These are phyloP conservation scores for Epichloe baconii DNA, from an alignment of 2,329 filamentous ascomycete genomes.

Conservation along the genomic window DNA sequence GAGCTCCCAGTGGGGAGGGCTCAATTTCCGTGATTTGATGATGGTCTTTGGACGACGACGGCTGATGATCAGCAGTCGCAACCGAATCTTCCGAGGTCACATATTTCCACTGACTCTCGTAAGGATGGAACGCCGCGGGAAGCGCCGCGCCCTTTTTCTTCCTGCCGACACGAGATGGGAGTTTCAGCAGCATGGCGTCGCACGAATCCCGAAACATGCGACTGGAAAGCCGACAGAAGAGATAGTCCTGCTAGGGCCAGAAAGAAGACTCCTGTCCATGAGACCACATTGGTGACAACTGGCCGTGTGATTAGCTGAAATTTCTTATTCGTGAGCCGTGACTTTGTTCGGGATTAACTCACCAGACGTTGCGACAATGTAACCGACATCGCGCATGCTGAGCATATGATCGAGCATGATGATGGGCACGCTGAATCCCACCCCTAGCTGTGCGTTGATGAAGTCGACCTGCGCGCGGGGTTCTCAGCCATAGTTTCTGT, in stretches of 20 bases:
- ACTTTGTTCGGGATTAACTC: conserved; percentile 7
- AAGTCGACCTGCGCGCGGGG: conserved; percentile 28
- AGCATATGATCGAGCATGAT: conserved; percentile 29
- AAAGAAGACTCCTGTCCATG: conserved; percentile 21
- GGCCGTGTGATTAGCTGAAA: conserved; percentile 5
- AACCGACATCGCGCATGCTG: conserved; percentile 22
- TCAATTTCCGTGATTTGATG: neutral
- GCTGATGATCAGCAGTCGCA: neutral
- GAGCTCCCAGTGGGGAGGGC: neutral
- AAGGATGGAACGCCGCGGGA: neutral
- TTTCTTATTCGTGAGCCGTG: too few relatives aligned
- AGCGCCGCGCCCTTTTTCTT: neutral
- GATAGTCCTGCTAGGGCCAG: conserved; percentile 10
- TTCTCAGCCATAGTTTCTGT: neutral
- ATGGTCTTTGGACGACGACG: neutral
- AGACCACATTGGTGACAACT: conserved; percentile 24
- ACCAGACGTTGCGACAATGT: conserved; percentile 33
- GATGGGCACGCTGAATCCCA: conserved; percentile 38
- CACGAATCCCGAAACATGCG: neutral
- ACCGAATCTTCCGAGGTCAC: conserved; percentile 1
- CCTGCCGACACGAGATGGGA: neutral
- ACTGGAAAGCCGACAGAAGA: neutral
- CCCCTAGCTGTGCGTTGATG: conserved; percentile 36
- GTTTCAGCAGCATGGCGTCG: neutral
- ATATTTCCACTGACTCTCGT: conserved; percentile 1